A percentile compares a stretch with the other conserved stretches of the same genome.
phyloP scores from a whole-genome alignment of 2,329 filamentous ascomycete species.

The Botrytis elliptica region DNA sequence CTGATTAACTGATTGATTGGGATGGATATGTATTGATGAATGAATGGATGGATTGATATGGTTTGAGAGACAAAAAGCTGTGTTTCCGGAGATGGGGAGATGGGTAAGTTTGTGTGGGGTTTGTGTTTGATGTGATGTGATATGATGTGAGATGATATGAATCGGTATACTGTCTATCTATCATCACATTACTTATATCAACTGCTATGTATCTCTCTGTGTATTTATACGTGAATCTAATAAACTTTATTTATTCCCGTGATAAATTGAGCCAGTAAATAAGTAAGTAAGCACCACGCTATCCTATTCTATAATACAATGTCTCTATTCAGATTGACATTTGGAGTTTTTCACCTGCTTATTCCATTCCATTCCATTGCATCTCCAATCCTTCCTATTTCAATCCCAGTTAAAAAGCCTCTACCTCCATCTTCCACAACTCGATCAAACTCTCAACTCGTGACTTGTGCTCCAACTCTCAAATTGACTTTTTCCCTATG shows the following conservation, averaged over 20 bases:
- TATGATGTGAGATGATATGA: no score
- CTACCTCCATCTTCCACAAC: background rate
- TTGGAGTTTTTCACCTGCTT: background rate
- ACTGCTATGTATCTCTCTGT: background rate
- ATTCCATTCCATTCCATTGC: background rate
- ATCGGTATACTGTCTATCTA: background rate
- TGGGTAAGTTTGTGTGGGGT: no score
- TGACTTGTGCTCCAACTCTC: constrained; percentile 12
- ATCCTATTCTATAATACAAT: constrained; percentile 1
- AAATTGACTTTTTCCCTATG: constrained; percentile 71
- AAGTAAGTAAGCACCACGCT: background rate
- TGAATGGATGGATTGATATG: no score
- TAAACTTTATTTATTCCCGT: background rate
- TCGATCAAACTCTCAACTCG: background rate
- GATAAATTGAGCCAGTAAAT: background rate
- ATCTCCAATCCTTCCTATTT: background rate
- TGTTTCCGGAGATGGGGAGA: no score
- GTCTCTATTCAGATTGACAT: background rate
- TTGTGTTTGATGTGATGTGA: no score
- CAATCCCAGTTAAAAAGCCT: background rate
- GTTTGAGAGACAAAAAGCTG: no score
- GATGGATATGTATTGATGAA: no score
- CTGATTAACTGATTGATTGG: no score
- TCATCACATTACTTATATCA: background rate
- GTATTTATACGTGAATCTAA: background rate